Evolutionary conservation across 768 basidiomycete species (phyloP).

Genomic region (Cyclocybe cylindracea): DNA sequence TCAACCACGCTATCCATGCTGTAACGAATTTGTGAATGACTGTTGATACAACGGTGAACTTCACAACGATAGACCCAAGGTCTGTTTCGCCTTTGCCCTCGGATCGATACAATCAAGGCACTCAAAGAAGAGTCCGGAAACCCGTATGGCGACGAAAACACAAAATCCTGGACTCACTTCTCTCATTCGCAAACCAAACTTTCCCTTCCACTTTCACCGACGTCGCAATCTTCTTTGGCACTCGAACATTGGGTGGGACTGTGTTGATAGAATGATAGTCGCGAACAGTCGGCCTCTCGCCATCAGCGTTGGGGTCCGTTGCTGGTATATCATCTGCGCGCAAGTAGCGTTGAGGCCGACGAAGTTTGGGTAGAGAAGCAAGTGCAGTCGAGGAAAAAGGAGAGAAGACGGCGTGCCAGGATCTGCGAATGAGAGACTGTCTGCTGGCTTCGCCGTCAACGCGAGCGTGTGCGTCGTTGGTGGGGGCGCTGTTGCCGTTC

Average conservation of each 20-base stretch:
- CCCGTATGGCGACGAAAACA: not conserved
- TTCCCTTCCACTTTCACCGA: conserved; percentile 90
- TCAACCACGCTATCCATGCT: conserved; percentile 96
- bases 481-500: not conserved
- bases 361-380: conserved; percentile 43
- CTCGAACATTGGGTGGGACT: conserved; percentile 62
- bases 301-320: conserved; percentile 45
- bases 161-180: conserved; percentile 55
- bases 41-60: too few species aligned
- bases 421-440: conserved; percentile 51
- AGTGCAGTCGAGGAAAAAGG: conserved; percentile 75
- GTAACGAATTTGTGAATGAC: not conserved
- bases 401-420: conserved; percentile 53
- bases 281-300: conserved; percentile 59
- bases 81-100: too few species aligned
- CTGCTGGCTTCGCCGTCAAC: conserved; percentile 8
- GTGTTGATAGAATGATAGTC: conserved; percentile 78
- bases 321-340: conserved; percentile 78
- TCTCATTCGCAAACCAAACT: conserved; percentile 97
- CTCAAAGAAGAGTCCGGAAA: not conserved
- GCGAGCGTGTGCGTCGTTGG: not conserved
- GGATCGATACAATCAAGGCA: too few species aligned
- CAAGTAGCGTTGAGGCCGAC: conserved; percentile 53
- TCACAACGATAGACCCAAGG: too few species aligned
- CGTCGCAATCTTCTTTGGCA: conserved; percentile 82